Evolutionary conservation across 345 rosid species (phyloP), one percentile per base, ranked within the genome.

Genomic region (Aegle marmelos): DNA sequence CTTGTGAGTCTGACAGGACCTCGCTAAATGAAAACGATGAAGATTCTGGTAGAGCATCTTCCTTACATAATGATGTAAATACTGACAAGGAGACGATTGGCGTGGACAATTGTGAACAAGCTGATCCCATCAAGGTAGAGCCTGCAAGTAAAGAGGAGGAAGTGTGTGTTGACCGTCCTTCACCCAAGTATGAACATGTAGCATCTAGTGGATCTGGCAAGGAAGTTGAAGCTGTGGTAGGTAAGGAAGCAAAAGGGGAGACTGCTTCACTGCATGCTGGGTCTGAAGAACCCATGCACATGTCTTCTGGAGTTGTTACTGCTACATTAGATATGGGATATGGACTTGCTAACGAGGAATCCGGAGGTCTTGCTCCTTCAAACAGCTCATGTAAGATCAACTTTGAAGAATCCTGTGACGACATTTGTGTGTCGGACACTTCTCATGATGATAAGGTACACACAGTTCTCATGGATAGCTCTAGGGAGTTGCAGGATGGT

Each of bases 401-500:
- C n/a, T 16, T 11, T 27, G 81, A 68, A 61, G 83, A 72, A 70
- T 66, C 60, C 37, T 72, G 59, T 54, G 76, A 82, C 66, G 79
- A 78, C 36, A 72, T 78, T 68, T 61, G 39, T 63, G 83, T 33
- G 6, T 79, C 78, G 2, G 79, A 78, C 59, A 63, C 72, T 61
- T 75, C 75, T 33, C 85, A 83, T 74, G 83, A 78, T 66, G 78
- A 45, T 34, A 81, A 79, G 58, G 70, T 25, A 45, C 24, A 53
- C 4, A 45, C 45, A 10, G 70, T 7, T 14, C 76, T 79, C 28
- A 16, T 60, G 25, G 63, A 62, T 64, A 84, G 68, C 19, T 73
- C 63, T 4, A 36, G 62, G 50, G 88, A 86, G 28, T 77, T 75
- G 60, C 86, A 88, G 81, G 83, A 82, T 81, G 92, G 88, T 76